These are phyloP conservation scores for Globisporangium perplexum DNA, from an alignment of 352 stramenopile species.

Conservation along the genomic window DNA sequence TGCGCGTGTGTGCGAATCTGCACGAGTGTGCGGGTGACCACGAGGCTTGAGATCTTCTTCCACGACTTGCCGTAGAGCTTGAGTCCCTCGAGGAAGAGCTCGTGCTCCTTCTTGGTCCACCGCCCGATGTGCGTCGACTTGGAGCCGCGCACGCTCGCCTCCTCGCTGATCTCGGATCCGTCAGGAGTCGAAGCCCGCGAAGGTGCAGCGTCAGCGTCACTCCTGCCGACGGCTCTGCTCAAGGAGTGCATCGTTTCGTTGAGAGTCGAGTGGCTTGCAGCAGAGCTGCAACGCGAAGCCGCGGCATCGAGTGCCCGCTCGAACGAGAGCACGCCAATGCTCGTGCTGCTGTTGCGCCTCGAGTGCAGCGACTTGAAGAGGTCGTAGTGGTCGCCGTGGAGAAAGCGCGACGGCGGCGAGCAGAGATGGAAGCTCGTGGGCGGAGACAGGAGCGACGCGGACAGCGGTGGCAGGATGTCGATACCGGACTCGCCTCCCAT, in stretches of 20 bases:
- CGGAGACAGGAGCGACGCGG: slow-evolving; percentile 9
- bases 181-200: not conserved
- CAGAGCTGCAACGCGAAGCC: not conserved
- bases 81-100: slow-evolving; percentile 84
- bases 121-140: slow-evolving; percentile 50
- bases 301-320: not conserved
- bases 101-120: slow-evolving; percentile 89
- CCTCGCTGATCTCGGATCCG: not conserved
- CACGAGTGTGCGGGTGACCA: slow-evolving; percentile 80
- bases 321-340: slow-evolving; percentile 3
- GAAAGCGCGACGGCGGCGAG: slow-evolving; percentile 1
- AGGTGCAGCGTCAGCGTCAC: not conserved
- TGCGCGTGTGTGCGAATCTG: slow-evolving; percentile 97
- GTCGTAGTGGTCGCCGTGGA: slow-evolving; percentile 6
- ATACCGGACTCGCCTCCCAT: slow-evolving; percentile 6
- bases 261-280: not conserved
- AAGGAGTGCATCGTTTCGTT: not conserved
- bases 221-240: not conserved
- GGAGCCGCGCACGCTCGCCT: not conserved
- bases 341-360: slow-evolving; percentile 1
- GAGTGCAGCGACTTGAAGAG: not conserved
- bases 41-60: slow-evolving; percentile 87
- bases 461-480: slow-evolving; percentile 8
- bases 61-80: slow-evolving; percentile 87
- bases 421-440: slow-evolving; percentile 3